phyloP scores from a whole-genome alignment of 2,329 filamentous ascomycete species.

The Talaromyces piceae region DNA sequence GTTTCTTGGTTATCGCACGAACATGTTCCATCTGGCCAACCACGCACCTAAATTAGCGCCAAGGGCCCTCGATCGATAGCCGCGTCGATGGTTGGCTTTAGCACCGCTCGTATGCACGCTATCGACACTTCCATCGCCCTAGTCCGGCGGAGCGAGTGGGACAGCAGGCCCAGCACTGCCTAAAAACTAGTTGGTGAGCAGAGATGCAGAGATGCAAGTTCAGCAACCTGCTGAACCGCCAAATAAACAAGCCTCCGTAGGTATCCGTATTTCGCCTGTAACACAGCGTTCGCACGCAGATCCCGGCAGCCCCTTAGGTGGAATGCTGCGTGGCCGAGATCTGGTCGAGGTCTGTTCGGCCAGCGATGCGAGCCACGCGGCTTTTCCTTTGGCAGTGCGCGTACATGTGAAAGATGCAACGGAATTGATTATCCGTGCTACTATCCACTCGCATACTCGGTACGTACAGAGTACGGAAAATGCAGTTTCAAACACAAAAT shows the following conservation, averaged over 20 bases:
- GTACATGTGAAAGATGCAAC: not conserved
- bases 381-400: not conserved
- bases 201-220: no score
- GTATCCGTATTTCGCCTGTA: no score
- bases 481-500: no score
- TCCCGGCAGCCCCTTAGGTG: not conserved
- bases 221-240: no score
- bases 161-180: no score
- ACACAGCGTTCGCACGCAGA: no score
- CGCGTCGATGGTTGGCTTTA: not conserved
- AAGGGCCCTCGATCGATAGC: not conserved
- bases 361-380: not conserved
- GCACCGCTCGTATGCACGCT: not conserved
- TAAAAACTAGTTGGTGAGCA: no score
- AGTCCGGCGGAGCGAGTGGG: not conserved
- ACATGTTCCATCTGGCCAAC: not conserved
- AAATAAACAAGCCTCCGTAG: not conserved
- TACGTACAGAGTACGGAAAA: no score
- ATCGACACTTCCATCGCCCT: not conserved
- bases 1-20: no score
- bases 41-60: not conserved
- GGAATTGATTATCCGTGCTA: no score
- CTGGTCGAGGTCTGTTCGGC: not conserved
- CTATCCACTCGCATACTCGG: no score
- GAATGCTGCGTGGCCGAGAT: not conserved